These are phyloP conservation scores for Dimocarpus longan DNA, from an alignment of 345 rosid species.

Conservation along the genomic window DNA sequence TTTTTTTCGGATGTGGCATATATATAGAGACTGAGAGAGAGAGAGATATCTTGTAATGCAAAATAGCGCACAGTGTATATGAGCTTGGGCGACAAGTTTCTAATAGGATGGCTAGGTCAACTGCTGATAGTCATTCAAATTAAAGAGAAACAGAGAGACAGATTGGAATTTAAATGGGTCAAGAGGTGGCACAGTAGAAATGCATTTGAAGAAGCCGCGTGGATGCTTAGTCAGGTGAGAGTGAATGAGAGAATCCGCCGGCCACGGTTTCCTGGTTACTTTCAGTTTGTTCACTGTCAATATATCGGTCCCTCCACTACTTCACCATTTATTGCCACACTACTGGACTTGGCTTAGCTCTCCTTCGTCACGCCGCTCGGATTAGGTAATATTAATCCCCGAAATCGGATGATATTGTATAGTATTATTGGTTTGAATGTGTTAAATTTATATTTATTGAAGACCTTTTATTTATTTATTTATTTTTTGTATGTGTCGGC, in stretches of 20 bases:
- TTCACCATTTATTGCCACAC: background rate
- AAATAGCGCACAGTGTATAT: background rate
- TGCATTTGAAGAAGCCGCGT: constrained; percentile 35
- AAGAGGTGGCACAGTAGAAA: background rate
- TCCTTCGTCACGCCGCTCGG: background rate
- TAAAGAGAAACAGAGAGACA: background rate
- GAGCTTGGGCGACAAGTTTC: constrained; percentile 25
- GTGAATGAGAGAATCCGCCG: constrained; percentile 39
- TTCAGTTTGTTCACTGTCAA: constrained; percentile 17
- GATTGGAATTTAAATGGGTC: background rate
- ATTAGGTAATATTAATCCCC: too few species aligned
- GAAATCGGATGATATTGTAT: too few species aligned
- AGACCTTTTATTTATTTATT: too few species aligned
- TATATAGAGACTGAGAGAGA: constrained; percentile 16
- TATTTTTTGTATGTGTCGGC: too few species aligned
- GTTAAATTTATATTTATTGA: too few species aligned
- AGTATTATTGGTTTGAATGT: too few species aligned
- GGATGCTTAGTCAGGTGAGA: constrained; percentile 33
- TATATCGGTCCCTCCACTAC: too few species aligned
- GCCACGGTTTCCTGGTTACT: constrained; percentile 34
- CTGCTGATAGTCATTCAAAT: background rate
- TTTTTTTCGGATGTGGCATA: background rate
- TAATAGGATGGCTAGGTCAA: constrained; percentile 30
- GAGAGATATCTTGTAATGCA: background rate
- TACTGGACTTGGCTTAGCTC: background rate